Conservation (phyloP, 108 stramenopile genomes). For the Seminavis robusta region DNA sequence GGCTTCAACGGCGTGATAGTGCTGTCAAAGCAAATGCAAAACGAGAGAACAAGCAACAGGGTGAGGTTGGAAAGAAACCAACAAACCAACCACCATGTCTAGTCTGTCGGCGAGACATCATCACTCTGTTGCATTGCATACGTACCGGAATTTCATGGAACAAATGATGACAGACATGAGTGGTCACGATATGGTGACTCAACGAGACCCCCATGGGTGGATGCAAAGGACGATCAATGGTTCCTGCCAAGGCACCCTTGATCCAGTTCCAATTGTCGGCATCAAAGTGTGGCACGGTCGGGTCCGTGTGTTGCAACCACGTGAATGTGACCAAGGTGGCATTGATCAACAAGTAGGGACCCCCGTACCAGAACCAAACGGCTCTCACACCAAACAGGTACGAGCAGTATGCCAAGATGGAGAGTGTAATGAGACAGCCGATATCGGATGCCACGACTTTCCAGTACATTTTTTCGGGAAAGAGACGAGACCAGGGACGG, state of each 20-base stretch:
- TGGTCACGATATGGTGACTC: slow-evolving; percentile 84
- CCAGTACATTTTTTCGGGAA: slow-evolving; percentile 27
- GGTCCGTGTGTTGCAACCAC: slow-evolving; percentile 90
- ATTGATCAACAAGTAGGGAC: slow-evolving; percentile 83
- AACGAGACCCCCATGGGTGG: too few species aligned
- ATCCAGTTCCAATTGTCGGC: slow-evolving; percentile 84
- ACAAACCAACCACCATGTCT: too few species aligned
- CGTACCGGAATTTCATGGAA: slow-evolving; percentile 91
- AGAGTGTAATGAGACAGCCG: slow-evolving; percentile 51
- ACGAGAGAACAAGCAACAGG: too few species aligned
- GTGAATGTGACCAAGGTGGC: slow-evolving; percentile 85
- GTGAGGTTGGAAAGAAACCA: too few species aligned
- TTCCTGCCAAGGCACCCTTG: slow-evolving; percentile 80
- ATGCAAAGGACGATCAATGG: slow-evolving; percentile 88
- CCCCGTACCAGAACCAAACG: slow-evolving; percentile 72
- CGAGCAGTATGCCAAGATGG: slow-evolving; percentile 20
- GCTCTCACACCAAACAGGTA: slow-evolving; percentile 41
- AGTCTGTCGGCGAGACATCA: too few species aligned
- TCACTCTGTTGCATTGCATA: too few species aligned
- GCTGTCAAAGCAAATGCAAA: too few species aligned
- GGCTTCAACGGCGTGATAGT: too few species aligned
- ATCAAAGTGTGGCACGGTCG: slow-evolving; percentile 82
- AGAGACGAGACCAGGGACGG: too few species aligned
- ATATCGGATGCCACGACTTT: slow-evolving; percentile 62
- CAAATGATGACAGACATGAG: slow-evolving; percentile 87